phyloP scores from a whole-genome alignment of 2,329 filamentous ascomycete species.

The Beauveria bassiana region DNA sequence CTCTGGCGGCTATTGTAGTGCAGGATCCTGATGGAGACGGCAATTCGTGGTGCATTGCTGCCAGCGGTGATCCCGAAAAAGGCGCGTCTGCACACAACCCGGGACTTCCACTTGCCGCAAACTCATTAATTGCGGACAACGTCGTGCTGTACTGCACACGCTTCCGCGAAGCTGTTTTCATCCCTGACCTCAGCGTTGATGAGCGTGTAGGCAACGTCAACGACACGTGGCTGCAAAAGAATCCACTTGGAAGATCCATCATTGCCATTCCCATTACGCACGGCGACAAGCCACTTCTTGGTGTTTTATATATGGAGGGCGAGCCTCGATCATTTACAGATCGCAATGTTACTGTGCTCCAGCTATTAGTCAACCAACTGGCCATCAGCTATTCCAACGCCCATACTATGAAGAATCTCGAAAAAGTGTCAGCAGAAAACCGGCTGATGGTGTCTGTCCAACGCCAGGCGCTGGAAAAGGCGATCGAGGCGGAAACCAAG shows the following conservation, averaged over 20 bases:
- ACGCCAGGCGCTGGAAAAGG: slow-evolving; percentile 64
- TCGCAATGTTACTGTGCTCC: slow-evolving; percentile 57
- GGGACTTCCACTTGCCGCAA: slow-evolving; percentile 55
- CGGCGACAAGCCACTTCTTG: slow-evolving; percentile 61
- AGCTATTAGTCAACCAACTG: slow-evolving; percentile 72
- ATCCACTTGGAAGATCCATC: slow-evolving; percentile 64
- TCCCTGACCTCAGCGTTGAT: slow-evolving; percentile 65
- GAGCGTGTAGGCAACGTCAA: slow-evolving; percentile 72
- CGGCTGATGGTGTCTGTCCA: slow-evolving; percentile 71
- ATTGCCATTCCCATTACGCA: slow-evolving; percentile 76
- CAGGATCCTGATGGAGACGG: slow-evolving; percentile 50
- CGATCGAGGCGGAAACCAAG: slow-evolving; percentile 65
- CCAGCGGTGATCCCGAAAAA: slow-evolving; percentile 62
- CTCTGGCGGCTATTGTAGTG: slow-evolving; percentile 65
- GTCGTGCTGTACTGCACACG: slow-evolving; percentile 70
- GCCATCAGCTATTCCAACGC: slow-evolving; percentile 64
- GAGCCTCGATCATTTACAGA: slow-evolving; percentile 71
- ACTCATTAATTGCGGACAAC: slow-evolving; percentile 65
- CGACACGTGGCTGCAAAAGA: slow-evolving; percentile 58
- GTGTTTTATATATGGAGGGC: slow-evolving; percentile 69
- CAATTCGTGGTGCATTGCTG: slow-evolving; percentile 58
- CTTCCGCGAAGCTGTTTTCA: slow-evolving; percentile 67
- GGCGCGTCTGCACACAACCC: slow-evolving; percentile 60
- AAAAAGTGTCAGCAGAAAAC: slow-evolving; percentile 72
- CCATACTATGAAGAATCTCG: slow-evolving; percentile 59